Conservation (phyloP, 2,329 filamentous ascomycete species). For the Clarireedia homoeocarpa region DNA sequence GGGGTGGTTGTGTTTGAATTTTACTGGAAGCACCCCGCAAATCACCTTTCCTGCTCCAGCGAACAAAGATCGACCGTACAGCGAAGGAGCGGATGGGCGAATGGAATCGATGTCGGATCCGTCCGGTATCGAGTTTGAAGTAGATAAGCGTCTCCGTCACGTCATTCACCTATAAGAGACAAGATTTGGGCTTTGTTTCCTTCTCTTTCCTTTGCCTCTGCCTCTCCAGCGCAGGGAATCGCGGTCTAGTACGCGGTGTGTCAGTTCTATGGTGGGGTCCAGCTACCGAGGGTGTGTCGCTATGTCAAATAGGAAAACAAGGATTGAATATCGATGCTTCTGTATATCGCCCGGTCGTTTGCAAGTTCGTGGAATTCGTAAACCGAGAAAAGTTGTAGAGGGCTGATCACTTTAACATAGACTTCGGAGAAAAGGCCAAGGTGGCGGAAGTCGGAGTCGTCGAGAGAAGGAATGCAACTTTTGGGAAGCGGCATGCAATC, state of each 20-base stretch:
- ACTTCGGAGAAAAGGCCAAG: too few species aligned
- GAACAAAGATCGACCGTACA: too few species aligned
- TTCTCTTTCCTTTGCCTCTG: neutral
- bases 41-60: too few species aligned
- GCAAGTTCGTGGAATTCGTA: neutral
- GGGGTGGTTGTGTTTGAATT: neutral
- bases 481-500: conserved; percentile 3
- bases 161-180: neutral
- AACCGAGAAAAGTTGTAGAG: neutral
- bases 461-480: conserved; percentile 4
- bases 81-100: too few species aligned
- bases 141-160: neutral
- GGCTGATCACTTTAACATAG: too few species aligned
- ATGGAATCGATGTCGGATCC: too few species aligned
- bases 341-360: neutral
- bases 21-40: conserved; percentile 8
- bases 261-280: conserved; percentile 6
- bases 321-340: conserved; percentile 3
- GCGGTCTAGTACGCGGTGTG: conserved; percentile 8
- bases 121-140: neutral
- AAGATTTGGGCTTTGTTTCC: neutral
- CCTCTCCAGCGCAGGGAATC: neutral
- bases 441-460: neutral
- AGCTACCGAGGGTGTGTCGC: conserved; percentile 9
- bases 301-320: conserved; percentile 7